These are phyloP conservation scores for Monilinia laxa DNA, from an alignment of 2,329 filamentous ascomycete genomes.

Conservation along the genomic window DNA sequence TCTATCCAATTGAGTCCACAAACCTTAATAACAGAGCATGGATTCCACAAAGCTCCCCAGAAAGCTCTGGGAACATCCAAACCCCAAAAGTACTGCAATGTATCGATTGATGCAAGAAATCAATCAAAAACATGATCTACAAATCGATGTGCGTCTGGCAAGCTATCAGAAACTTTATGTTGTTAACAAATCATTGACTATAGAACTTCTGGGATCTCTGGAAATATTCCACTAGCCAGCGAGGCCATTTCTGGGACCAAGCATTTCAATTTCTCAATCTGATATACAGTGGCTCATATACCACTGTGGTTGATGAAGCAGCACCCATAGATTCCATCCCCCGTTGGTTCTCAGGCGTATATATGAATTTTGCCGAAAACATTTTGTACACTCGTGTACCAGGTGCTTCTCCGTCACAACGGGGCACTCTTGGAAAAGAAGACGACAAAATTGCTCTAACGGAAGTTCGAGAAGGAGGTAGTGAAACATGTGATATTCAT, in stretches of 20 bases:
- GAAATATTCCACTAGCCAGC: constrained; percentile 60
- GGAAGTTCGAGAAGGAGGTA: constrained; percentile 67
- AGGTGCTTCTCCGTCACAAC: constrained; percentile 45
- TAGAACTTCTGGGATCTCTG: constrained; percentile 70
- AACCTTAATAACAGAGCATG: constrained; percentile 25
- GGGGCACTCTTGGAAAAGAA: constrained; percentile 62
- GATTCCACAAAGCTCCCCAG: constrained; percentile 45
- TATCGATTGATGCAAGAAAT: constrained; percentile 64
- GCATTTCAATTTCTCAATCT: constrained; percentile 60
- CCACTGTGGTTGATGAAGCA: constrained; percentile 62
- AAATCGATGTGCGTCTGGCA: constrained; percentile 52
- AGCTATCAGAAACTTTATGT: neutral
- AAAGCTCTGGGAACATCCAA: constrained; percentile 68
- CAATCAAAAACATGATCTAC: constrained; percentile 57
- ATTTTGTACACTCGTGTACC: constrained; percentile 60
- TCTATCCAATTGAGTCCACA: neutral
- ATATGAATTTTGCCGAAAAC: constrained; percentile 79
- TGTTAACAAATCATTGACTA: neutral
- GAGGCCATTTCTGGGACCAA: constrained; percentile 64
- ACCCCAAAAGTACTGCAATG: constrained; percentile 62
- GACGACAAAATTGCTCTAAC: constrained; percentile 69
- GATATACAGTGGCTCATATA: constrained; percentile 58
- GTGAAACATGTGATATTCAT: constrained; percentile 55
- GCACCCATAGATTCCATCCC: constrained; percentile 70
- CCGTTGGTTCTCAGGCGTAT: constrained; percentile 72